A percentile compares a stretch with the other conserved stretches of the same genome.
Evolutionary conservation across 2,329 filamentous ascomycete genomes (phyloP).

Genomic region (Albophoma yamanashiensis): DNA sequence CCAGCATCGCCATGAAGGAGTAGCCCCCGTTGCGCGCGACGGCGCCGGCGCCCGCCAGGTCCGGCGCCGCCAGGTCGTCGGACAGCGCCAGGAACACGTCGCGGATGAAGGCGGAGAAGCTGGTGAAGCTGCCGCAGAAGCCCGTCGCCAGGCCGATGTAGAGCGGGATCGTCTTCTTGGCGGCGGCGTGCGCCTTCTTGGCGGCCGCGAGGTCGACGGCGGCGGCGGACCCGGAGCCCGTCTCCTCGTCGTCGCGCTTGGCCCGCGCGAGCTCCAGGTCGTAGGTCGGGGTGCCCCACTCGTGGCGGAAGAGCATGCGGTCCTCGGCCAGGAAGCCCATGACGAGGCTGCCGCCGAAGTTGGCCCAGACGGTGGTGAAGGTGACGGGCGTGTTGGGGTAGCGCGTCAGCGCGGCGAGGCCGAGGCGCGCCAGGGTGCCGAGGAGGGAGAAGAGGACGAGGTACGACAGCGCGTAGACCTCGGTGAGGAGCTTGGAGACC

Average conservation of each 20-base stretch:
- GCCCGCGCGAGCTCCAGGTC: conserved; percentile 21
- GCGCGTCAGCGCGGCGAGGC: conserved; percentile 65
- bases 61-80: conserved; percentile 49
- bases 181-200: conserved; percentile 47
- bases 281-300: conserved; percentile 43
- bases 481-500: conserved; percentile 41
- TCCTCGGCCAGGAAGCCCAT: conserved; percentile 85
- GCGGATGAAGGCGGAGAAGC: conserved; percentile 76
- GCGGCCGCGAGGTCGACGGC: conserved; percentile 23
- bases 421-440: conserved; percentile 74
- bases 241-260: conserved; percentile 27
- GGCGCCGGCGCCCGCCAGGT: conserved; percentile 24
- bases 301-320: conserved; percentile 58
- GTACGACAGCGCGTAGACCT: conserved; percentile 67
- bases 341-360: conserved; percentile 68
- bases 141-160: conserved; percentile 81
- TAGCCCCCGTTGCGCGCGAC: conserved; percentile 57
- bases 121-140: conserved; percentile 84
- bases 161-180: conserved; percentile 79
- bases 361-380: conserved; percentile 76
- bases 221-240: conserved; percentile 9
- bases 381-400: conserved; percentile 69
- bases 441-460: conserved; percentile 77
- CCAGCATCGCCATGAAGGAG: conserved; percentile 71
- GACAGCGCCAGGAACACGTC: conserved; percentile 71